Evolutionary conservation across 352 stramenopile species (phyloP).

Genomic region (Globisporangium canariense): DNA sequence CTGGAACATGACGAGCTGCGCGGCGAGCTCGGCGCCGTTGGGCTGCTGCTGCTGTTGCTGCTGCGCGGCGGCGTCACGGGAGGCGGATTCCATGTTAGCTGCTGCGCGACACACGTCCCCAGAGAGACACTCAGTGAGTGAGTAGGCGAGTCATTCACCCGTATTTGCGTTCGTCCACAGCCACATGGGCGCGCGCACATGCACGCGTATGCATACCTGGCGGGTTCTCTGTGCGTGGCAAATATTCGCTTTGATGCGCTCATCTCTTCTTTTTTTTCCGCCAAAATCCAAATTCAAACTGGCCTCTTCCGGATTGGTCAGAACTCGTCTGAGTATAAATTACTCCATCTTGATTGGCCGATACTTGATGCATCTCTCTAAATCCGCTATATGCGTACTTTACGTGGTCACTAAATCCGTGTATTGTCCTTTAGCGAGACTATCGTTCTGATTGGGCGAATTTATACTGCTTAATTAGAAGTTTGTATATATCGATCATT

Average conservation of each 20-base stretch:
- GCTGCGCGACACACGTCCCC: neutral
- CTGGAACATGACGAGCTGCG: conserved; percentile 52
- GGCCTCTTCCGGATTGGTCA: neutral
- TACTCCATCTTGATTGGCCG: too few relatives aligned
- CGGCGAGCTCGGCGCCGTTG: conserved; percentile 32
- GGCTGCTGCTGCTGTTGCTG: conserved; percentile 12
- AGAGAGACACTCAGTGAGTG: neutral
- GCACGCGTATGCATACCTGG: neutral
- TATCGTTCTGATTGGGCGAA: too few relatives aligned
- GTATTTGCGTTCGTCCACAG: neutral
- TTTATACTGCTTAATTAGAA: too few relatives aligned
- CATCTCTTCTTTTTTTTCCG: neutral
- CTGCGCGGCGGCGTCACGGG: conserved; percentile 14
- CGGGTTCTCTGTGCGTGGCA: neutral
- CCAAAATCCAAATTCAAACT: conserved; percentile 2
- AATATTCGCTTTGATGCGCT: neutral
- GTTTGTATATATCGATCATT: too few relatives aligned
- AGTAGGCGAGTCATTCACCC: neutral
- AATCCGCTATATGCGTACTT: too few relatives aligned
- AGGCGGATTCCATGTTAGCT: conserved; percentile 1
- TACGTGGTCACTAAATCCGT: too few relatives aligned
- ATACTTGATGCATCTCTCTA: too few relatives aligned
- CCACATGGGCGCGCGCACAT: neutral
- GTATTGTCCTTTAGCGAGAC: too few relatives aligned
- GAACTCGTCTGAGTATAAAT: too few relatives aligned